Percentiles rank a stretch among this genome's conserved stretches.
These are phyloP conservation scores for Glycine latifolia DNA, from an alignment of 306 rosid genomes.

Conservation along the genomic window DNA sequence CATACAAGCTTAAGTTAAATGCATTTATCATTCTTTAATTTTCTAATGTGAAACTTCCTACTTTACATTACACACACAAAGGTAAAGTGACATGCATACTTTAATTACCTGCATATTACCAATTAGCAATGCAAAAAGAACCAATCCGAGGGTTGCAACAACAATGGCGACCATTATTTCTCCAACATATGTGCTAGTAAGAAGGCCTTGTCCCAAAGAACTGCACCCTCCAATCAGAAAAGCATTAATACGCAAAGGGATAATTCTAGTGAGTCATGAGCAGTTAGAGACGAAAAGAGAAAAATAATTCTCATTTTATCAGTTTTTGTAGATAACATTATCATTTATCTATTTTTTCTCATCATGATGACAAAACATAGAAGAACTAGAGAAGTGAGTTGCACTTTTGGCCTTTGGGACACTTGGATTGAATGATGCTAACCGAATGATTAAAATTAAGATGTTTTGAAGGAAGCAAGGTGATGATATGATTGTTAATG, in stretches of 20 bases:
- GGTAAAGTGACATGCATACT: neutral
- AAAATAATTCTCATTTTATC: no score
- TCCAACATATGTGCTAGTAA: conserved; percentile 86
- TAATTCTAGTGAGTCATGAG: conserved; percentile 5
- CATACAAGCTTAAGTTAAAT: neutral
- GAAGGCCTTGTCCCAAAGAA: conserved; percentile 90
- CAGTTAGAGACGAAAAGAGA: no score
- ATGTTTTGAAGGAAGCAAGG: neutral
- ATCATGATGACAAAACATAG: no score
- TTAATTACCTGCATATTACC: conserved; percentile 94
- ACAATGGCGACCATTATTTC: conserved; percentile 85
- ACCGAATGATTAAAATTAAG: neutral
- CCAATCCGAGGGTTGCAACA: conserved; percentile 81
- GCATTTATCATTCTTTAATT: neutral
- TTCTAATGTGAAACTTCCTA: neutral
- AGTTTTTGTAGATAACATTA: neutral
- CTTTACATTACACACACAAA: no score
- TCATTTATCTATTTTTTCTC: no score
- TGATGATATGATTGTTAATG: neutral
- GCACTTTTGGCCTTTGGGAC: neutral
- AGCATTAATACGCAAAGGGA: neutral
- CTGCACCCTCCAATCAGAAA: conserved; percentile 59
- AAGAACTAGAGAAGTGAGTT: neutral
- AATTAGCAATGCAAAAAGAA: conserved; percentile 87
- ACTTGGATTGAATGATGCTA: neutral